Evolutionary conservation across 768 basidiomycete genomes (phyloP), one percentile per base, ranked within the genome.

Genomic region (Hypsizygus marmoreus): DNA sequence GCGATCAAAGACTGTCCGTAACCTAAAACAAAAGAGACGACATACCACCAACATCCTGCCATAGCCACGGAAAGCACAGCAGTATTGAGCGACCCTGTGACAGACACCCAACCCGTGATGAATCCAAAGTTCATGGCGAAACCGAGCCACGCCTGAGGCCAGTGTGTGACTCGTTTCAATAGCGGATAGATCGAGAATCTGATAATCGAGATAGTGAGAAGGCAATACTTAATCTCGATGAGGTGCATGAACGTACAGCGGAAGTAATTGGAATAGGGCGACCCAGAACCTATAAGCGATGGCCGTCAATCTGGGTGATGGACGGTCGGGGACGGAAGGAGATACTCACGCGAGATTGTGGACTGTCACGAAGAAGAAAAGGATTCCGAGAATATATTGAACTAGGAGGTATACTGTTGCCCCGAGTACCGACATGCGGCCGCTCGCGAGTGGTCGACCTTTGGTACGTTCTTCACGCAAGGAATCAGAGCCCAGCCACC

Each of bases 101-200:
- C 62, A 0, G 75, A 63, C 9, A 73, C 57, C 77, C 76, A 81
- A 0, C 75, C 69, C 2, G 76, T 74, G 26, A 74, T 60, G 47
- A 77, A 67, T 10, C 79, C 75, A 43, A 79, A 78, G 50, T 77
- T 80, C 75, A 81, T 79, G 6, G 76, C 75, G 43, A 81, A 65
- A 19, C 80, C 80, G 1, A 83, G 72, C 78, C 77, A 81, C 0
- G 79, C 78, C 53, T 83, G 81, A 0, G 81, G 81, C 80, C 80
- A 83, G 50, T 80, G 63, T 0, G 80, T 82, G 29, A 74, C 60
- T 6, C 80, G 69, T 54, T 83, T 83, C 41, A 81, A 64, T 6
- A 82, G 65, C 10, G 81, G 81, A 57, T 77, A 79, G 39, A 76
- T 59, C 6, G 67, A 65, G 49, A 71, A 71, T 28, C 72, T 75